These are phyloP conservation scores for Podospora fimiseda DNA, from an alignment of 495 filamentous ascomycete genomes.

Conservation along the genomic window DNA sequence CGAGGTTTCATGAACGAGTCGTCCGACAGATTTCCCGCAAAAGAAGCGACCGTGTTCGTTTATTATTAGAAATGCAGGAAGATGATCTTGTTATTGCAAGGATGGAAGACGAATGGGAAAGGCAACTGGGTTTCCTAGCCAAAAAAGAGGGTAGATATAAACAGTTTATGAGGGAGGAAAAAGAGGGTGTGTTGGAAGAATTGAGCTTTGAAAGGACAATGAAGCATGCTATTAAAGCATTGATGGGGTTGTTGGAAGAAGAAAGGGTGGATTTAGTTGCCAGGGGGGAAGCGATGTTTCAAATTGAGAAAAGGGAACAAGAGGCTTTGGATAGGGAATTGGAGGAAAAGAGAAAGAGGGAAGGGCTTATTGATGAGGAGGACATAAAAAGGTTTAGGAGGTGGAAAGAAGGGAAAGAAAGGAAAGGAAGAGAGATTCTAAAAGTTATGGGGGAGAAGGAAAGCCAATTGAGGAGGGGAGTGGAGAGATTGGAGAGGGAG, in stretches of 20 bases:
- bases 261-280: conserved; percentile 28
- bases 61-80: conserved; percentile 8
- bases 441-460: not conserved
- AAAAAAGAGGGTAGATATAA: conserved; percentile 30
- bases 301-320: conserved; percentile 27
- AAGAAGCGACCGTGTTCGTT: conserved; percentile 44
- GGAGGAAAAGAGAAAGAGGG: not conserved
- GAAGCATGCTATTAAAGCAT: conserved; percentile 11
- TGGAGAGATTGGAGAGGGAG: not conserved
- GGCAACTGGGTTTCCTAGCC: conserved; percentile 15
- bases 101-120: conserved; percentile 13
- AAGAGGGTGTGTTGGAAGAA: not conserved
- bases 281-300: conserved; percentile 41
- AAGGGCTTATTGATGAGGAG: not conserved
- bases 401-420: not conserved
- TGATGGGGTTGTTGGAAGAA: conserved; percentile 8
- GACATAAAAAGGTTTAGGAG: not conserved
- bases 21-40: conserved; percentile 44
- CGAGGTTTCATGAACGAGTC: conserved; percentile 48
- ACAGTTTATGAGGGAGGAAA: not conserved
- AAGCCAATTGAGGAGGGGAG: not conserved
- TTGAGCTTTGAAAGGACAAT: conserved; percentile 2
- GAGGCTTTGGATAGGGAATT: not conserved
- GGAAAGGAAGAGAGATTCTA: not conserved
- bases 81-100: conserved; percentile 4